Percentiles rank a stretch among this genome's conserved stretches.
These are phyloP conservation scores for Pochonia chlamydosporia DNA, from an alignment of 2,329 filamentous ascomycete species.

Conservation along the genomic window DNA sequence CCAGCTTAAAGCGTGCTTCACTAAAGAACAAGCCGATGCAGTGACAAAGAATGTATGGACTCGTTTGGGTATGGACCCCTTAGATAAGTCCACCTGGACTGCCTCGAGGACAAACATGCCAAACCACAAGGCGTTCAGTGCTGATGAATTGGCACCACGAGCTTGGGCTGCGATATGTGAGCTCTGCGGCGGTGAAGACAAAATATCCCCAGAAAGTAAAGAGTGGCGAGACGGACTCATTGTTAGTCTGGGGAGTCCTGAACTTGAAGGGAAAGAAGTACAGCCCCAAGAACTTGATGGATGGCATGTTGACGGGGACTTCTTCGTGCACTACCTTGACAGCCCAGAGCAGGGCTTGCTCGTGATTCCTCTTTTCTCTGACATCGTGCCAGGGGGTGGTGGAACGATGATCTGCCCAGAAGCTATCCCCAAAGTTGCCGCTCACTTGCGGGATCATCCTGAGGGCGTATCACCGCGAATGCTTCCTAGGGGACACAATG, in stretches of 20 bases:
- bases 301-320: constrained; percentile 69
- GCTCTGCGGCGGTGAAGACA: constrained; percentile 57
- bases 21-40: constrained; percentile 27
- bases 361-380: constrained; percentile 62
- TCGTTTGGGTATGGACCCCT: constrained; percentile 57
- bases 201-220: constrained; percentile 40
- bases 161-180: constrained; percentile 63
- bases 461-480: constrained; percentile 62
- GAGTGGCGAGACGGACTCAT: constrained; percentile 64
- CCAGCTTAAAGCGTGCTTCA: constrained; percentile 26
- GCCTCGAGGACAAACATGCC: constrained; percentile 60
- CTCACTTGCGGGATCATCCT: constrained; percentile 54
- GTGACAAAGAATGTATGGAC: constrained; percentile 49
- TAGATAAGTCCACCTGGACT: constrained; percentile 61
- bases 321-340: constrained; percentile 68
- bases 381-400: constrained; percentile 54
- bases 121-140: constrained; percentile 46
- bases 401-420: constrained; percentile 58
- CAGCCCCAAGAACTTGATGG: constrained; percentile 46
- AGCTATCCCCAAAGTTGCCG: constrained; percentile 51
- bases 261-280: constrained; percentile 42
- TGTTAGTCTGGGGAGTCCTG: constrained; percentile 58
- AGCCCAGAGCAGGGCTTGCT: constrained; percentile 63
- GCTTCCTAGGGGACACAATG: constrained; percentile 46
- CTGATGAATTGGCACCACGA: constrained; percentile 53